These are phyloP conservation scores for Ilex asprella DNA, from an alignment of 257 asterid genomes.

Conservation along the genomic window DNA sequence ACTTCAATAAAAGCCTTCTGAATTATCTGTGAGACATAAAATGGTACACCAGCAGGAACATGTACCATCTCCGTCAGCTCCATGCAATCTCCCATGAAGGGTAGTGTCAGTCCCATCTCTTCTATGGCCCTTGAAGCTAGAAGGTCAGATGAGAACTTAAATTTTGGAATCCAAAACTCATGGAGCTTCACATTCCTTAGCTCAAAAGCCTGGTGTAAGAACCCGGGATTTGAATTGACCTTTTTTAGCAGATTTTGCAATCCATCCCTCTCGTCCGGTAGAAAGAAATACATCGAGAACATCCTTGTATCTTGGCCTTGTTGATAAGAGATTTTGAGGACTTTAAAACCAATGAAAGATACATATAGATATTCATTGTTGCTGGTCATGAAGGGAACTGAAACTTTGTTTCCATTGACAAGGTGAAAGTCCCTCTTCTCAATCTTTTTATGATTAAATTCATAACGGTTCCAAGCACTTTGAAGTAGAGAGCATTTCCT, in stretches of 20 bases:
- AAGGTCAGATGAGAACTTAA: conserved; percentile 10
- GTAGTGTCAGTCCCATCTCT: conserved; percentile 6
- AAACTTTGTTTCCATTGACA: conserved; percentile 5
- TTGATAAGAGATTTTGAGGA: conserved; percentile 12
- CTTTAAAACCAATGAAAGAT: conserved; percentile 8
- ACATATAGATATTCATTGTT: neutral
- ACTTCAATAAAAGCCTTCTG: conserved; percentile 4
- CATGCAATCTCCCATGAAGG: neutral
- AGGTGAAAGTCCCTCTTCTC: conserved; percentile 3
- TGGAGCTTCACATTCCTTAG: neutral
- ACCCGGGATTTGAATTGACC: neutral
- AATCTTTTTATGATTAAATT: neutral
- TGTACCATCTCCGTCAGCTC: conserved; percentile 2
- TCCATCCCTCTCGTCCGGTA: conserved; percentile 6
- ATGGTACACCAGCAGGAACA: too few species aligned
- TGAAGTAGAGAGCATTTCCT: conserved; percentile 20
- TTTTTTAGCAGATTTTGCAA: conserved; percentile 1
- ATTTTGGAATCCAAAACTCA: conserved; percentile 9
- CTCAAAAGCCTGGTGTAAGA: neutral
- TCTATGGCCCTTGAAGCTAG: neutral
- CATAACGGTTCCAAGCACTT: neutral
- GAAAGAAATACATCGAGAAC: conserved; percentile 10
- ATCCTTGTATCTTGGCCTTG: neutral
- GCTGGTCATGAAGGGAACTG: conserved; percentile 18
- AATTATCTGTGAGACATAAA: neutral